These are phyloP conservation scores for Danielia reshetovae DNA, from an alignment of 805 yeast species.

Conservation along the genomic window DNA sequence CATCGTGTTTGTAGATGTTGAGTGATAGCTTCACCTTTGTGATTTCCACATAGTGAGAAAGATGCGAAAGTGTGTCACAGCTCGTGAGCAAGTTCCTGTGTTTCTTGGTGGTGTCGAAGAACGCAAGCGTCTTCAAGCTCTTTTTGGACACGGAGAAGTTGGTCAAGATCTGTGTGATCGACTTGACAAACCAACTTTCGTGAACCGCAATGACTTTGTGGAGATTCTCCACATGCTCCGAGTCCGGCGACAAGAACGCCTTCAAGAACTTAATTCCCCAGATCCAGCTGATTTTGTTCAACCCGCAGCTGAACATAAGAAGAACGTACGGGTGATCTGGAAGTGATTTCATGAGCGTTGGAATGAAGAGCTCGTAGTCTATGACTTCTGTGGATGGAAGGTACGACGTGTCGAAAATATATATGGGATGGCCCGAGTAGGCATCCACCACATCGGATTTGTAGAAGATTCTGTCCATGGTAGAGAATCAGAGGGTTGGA, in stretches of 20 bases:
- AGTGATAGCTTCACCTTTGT: slow-evolving; percentile 73
- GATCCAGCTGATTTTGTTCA: slow-evolving; percentile 61
- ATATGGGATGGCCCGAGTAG: slow-evolving; percentile 58
- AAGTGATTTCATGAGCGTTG: slow-evolving; percentile 49
- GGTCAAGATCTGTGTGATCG: slow-evolving; percentile 66
- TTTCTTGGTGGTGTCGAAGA: slow-evolving; percentile 21
- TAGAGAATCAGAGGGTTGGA: too few relatives aligned
- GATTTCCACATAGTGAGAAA: slow-evolving; percentile 64
- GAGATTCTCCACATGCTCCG: slow-evolving; percentile 46
- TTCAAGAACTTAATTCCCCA: slow-evolving; percentile 58
- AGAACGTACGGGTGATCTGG: slow-evolving; percentile 65
- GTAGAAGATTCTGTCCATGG: slow-evolving; percentile 48
- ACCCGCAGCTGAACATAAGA: slow-evolving; percentile 79
- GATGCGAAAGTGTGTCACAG: slow-evolving; percentile 38
- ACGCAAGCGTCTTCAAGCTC: slow-evolving; percentile 21
- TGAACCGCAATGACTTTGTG: slow-evolving; percentile 74
- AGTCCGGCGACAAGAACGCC: slow-evolving; percentile 47
- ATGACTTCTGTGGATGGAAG: slow-evolving; percentile 56
- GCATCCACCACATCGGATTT: slow-evolving; percentile 64
- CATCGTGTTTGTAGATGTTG: slow-evolving; percentile 67
- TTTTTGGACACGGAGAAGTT: slow-evolving; percentile 47
- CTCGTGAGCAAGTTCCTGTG: slow-evolving; percentile 13
- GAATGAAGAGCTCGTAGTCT: slow-evolving; percentile 50
- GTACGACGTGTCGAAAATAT: slow-evolving; percentile 78
- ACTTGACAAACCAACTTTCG: slow-evolving; percentile 84